Percentiles rank a stretch among this genome's conserved stretches.
Conservation (phyloP, 495 filamentous ascomycete genomes). For the Podospora appendiculata region DNA sequence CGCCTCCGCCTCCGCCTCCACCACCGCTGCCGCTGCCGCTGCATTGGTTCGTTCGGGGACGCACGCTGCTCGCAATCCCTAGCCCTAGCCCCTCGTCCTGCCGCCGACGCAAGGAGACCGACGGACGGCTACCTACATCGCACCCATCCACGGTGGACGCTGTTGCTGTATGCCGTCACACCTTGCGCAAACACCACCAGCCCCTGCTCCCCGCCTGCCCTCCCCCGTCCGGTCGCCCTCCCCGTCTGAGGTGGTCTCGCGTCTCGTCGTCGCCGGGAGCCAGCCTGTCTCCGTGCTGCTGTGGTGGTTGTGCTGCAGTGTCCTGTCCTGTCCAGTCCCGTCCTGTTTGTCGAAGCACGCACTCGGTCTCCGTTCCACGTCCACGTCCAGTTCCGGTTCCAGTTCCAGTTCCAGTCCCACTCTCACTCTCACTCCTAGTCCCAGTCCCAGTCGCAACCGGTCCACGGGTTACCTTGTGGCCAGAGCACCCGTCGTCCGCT, state of each 20-base stretch:
- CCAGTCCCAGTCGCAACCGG: no score
- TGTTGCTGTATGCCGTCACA: constrained; percentile 17
- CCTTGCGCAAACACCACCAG: constrained; percentile 18
- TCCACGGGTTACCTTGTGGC: no score
- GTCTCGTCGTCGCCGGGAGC: not conserved
- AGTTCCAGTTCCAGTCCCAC: no score
- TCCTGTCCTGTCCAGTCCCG: not conserved
- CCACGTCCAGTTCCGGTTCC: no score
- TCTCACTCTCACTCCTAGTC: not conserved
- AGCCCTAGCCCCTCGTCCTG: constrained; percentile 8
- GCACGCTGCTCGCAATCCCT: constrained; percentile 6
- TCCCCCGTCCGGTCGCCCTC: constrained; percentile 1
- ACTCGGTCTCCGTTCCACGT: no score
- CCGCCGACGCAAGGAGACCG: not conserved
- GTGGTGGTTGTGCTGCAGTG: not conserved
- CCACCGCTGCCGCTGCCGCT: constrained; percentile 7
- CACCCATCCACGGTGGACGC: not conserved
- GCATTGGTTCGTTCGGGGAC: constrained; percentile 13
- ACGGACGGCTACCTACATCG: constrained; percentile 21
- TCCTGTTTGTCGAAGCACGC: no score
- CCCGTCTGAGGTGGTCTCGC: no score
- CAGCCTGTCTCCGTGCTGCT: not conserved
- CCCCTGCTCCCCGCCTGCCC: not conserved
- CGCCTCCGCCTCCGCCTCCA: not conserved
- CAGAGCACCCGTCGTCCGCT: no score